These are phyloP conservation scores for Poa pratensis DNA, from an alignment of 176 grass and related monocot genomes.

Conservation along the genomic window DNA sequence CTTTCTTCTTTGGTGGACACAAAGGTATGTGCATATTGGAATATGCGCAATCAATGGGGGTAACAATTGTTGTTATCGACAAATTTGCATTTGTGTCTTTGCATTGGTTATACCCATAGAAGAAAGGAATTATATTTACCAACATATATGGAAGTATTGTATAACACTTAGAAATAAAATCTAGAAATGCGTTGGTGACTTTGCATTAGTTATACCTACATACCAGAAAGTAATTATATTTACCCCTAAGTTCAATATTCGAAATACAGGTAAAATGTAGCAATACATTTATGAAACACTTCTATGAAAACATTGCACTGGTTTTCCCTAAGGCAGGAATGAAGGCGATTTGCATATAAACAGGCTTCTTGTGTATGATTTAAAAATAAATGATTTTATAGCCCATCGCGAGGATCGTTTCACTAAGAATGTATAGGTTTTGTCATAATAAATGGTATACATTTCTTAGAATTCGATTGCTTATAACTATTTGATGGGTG, in stretches of 20 bases:
- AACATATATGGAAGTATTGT: not conserved
- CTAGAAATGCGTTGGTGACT: not conserved
- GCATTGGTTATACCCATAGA: not conserved
- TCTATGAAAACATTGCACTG: not conserved
- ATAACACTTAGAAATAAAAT: not conserved
- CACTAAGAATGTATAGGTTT: not conserved
- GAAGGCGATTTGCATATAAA: not conserved
- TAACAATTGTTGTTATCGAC: not conserved
- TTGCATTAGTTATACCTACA: not conserved
- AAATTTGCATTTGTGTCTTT: not conserved
- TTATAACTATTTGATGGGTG: not conserved
- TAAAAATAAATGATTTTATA: not conserved
- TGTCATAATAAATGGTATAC: too few relatives aligned
- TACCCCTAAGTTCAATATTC: not conserved
- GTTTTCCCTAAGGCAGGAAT: not conserved
- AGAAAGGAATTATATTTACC: not conserved
- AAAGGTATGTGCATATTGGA: not conserved
- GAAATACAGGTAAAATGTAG: not conserved
- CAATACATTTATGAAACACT: not conserved
- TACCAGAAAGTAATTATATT: not conserved
- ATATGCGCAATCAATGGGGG: not conserved
- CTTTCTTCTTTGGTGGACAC: not conserved
- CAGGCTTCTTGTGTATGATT: not conserved
- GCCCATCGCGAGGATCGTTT: not conserved
- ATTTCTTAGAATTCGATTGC: too few relatives aligned